phyloP scores from a whole-genome alignment of 2,329 filamentous ascomycete genomes.

The Cladosporium colombiae region DNA sequence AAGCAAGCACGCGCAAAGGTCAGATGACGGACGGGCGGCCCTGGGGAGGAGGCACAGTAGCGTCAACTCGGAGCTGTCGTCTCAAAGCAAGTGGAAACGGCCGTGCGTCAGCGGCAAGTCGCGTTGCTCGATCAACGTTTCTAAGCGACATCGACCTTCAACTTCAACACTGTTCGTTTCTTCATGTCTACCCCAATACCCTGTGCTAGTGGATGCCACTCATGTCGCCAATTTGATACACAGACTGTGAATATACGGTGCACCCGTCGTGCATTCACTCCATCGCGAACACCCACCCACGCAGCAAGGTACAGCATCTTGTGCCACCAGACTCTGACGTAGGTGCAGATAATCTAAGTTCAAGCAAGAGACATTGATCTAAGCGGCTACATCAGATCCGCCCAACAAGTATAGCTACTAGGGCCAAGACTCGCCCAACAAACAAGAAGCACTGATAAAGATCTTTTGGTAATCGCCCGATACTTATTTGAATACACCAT shows the following conservation, averaged over 20 bases:
- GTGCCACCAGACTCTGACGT: background rate
- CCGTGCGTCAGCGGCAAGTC: background rate
- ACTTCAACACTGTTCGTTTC: background rate
- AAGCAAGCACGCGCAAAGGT: conserved; percentile 14
- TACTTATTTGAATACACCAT: background rate
- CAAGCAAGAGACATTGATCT: background rate
- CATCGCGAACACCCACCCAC: background rate
- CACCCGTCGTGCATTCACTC: background rate
- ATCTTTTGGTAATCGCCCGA: background rate
- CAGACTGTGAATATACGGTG: background rate
- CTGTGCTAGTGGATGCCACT: background rate
- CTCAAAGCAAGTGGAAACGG: background rate
- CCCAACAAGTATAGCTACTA: background rate
- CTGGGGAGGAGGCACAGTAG: conserved; percentile 11
- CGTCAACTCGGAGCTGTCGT: conserved; percentile 6
- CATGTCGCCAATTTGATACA: background rate
- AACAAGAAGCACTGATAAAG: background rate
- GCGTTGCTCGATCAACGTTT: conserved; percentile 1
- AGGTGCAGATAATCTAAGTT: background rate
- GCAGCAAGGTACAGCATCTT: background rate
- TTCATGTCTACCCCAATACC: background rate
- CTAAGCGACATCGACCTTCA: conserved; percentile 1
- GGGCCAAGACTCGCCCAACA: background rate
- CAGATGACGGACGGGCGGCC: conserved; percentile 18
- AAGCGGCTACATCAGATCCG: background rate